phyloP scores from a whole-genome alignment of 1,139 yeast species.

The Petasospora fabianii region DNA sequence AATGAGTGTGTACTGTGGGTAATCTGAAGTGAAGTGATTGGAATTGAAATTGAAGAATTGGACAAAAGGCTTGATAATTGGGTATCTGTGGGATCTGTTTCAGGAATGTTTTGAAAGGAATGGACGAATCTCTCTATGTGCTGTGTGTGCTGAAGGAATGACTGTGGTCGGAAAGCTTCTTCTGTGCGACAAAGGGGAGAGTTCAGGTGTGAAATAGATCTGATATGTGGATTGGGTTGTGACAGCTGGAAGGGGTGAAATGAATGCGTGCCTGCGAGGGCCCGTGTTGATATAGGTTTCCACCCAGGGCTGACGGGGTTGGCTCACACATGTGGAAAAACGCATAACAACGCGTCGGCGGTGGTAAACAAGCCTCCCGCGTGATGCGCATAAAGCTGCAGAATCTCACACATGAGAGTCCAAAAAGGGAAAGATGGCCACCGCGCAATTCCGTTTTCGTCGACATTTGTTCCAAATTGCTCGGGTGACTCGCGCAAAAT shows the following conservation, averaged over 20 bases:
- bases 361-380: conserved; percentile 3
- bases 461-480: not conserved
- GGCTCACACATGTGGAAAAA: conserved; percentile 4
- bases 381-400: not conserved
- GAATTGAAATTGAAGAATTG: not conserved
- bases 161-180: not conserved
- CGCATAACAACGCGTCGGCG: conserved; percentile 5
- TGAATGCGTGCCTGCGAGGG: conserved; percentile 7
- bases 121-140: conserved; percentile 14
- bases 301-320: conserved; percentile 7
- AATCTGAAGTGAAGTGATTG: not conserved
- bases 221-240: not conserved
- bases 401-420: not conserved
- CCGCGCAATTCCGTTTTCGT: not conserved
- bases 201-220: conserved; percentile 4
- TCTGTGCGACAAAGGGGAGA: conserved; percentile 4
- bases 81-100: no score
- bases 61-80: no score
- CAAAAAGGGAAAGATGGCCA: not conserved
- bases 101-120: conserved; percentile 13
- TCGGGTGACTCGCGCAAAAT: not conserved
- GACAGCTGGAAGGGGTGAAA: not conserved
- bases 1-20: not conserved
- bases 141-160: conserved; percentile 1
- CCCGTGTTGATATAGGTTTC: conserved; percentile 5